phyloP scores from a whole-genome alignment of 202 grass and related monocot species.

The Bolboschoenoplectus hybrid region DNA sequence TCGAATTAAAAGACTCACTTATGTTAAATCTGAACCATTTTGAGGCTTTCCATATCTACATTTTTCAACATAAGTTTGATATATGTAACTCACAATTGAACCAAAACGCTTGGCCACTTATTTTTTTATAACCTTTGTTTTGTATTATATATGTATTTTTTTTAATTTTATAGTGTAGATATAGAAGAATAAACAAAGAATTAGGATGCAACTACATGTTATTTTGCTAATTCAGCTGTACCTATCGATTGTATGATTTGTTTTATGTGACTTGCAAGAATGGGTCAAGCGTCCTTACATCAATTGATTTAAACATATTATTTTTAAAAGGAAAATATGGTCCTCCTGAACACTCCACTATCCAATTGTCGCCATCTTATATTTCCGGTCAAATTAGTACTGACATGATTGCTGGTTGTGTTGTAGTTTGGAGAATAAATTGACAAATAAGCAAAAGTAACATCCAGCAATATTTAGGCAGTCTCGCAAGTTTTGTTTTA shows the following conservation, averaged over 20 bases:
- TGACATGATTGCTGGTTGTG: background rate
- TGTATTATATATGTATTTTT: background rate
- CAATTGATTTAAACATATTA: background rate
- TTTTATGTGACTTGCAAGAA: background rate
- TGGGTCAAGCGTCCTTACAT: background rate
- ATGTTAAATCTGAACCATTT: background rate
- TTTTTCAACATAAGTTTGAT: background rate
- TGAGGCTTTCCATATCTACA: background rate
- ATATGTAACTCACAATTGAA: background rate
- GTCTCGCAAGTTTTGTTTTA: background rate
- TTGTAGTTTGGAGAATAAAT: conserved; percentile 4
- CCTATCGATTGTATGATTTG: background rate
- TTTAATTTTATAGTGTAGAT: background rate
- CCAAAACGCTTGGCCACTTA: background rate
- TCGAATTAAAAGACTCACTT: background rate
- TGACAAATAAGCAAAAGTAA: background rate
- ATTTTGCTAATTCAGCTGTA: background rate
- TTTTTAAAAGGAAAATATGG: background rate
- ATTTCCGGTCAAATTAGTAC: background rate
- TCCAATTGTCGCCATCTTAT: background rate
- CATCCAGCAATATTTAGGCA: background rate
- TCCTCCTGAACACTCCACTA: background rate
- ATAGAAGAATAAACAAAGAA: background rate
- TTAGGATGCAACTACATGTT: background rate
- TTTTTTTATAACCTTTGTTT: background rate